These are phyloP conservation scores for Trichoderma gamsii DNA, from an alignment of 495 filamentous ascomycete species.

Conservation along the genomic window DNA sequence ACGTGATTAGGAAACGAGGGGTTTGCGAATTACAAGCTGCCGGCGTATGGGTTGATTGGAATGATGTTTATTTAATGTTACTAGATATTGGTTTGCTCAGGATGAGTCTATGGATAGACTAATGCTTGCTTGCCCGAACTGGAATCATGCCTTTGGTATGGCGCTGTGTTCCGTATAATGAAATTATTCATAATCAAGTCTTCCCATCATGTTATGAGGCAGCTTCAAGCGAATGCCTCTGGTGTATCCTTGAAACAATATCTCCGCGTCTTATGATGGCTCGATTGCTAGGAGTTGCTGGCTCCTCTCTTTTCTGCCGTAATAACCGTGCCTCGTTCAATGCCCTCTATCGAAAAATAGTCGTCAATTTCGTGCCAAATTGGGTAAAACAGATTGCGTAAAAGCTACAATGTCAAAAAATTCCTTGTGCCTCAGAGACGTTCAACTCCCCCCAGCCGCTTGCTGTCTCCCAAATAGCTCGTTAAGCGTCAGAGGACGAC, in stretches of 20 bases:
- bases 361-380: too few species aligned
- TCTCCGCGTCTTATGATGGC: background rate
- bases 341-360: too few species aligned
- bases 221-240: background rate
- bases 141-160: background rate
- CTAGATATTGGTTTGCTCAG: conserved; percentile 9
- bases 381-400: too few species aligned
- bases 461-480: conserved; percentile 13
- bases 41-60: conserved; percentile 2
- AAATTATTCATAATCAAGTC: background rate
- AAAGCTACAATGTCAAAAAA: background rate
- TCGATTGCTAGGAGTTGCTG: background rate
- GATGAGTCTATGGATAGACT: conserved; percentile 10
- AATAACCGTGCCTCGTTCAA: too few species aligned
- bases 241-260: background rate
- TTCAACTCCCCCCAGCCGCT: background rate
- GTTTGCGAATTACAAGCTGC: background rate
- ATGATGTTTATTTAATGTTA: background rate
- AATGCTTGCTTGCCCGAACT: background rate
- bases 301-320: too few species aligned
- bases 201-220: background rate
- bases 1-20: background rate
- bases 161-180: background rate
- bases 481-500: conserved; percentile 10
- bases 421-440: background rate